phyloP scores from a whole-genome alignment of 2,329 filamentous ascomycete species.

The Clarireedia sp. region DNA sequence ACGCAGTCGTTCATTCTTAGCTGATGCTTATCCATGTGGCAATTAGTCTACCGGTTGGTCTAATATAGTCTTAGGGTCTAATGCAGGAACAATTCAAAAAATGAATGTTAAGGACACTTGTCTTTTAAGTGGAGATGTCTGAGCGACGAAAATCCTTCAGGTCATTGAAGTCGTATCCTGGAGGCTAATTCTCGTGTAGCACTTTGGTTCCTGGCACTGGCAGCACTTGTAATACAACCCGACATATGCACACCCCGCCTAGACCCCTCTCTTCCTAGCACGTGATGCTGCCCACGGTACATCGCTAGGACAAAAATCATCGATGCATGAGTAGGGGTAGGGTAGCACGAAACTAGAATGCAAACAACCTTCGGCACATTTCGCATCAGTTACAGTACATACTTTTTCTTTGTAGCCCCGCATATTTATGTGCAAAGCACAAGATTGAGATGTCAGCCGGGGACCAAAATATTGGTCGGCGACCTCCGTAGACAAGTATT shows the following conservation, averaged over 20 bases:
- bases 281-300: neutral
- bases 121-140: no score
- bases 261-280: neutral
- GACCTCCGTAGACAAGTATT: constrained; percentile 6
- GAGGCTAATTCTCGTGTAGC: neutral
- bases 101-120: no score
- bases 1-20: no score
- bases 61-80: no score
- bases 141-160: no score
- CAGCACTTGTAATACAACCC: neutral
- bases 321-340: neutral
- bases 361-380: neutral
- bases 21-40: no score
- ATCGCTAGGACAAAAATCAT: neutral
- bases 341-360: constrained; percentile 5
- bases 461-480: constrained; percentile 7
- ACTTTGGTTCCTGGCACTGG: neutral
- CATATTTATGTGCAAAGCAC: neutral
- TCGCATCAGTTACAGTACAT: neutral
- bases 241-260: neutral
- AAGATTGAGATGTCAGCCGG: constrained; percentile 3
- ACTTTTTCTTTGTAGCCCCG: neutral
- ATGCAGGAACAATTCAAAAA: no score
- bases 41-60: no score
- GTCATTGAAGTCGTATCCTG: no score